Base-by-base conservation (phyloP, 2,329 filamentous ascomycete species). In the Thermomyces lanuginosus region DNA sequence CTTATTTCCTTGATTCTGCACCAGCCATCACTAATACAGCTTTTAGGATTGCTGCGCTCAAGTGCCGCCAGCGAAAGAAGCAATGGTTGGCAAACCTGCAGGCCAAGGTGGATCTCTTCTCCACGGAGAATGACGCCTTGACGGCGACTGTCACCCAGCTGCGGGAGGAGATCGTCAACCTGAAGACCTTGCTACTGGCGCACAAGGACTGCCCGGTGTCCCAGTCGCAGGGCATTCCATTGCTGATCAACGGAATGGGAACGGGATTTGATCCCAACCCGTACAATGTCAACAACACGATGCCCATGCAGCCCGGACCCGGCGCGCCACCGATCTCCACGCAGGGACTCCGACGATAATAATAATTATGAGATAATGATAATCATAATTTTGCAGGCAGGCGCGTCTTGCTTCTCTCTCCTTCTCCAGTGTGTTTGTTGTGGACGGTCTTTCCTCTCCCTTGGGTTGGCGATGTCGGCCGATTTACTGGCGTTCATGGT, bases 31-130 rank as follows among this genome's bases (percentile, higher is more conserved):
- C 26, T 32, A 33, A 33, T 18, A 14, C 15, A 13, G 11, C 3
- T 3, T 3, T 5, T 38, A 93, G 89, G 48, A 83, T 98, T 38
- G 89, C 89, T 36, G 89, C 89, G 3, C 64, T 98, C 33, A 98
- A 98, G 49, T 98, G 89, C 55, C 77, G 89, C 34, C 89, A 98
- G 53, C 72, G 89, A 11, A 98, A 98, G 66, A 98, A 98, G 66
- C 89, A 95, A 50, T 98, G 89, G 89, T 69, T 95, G 31, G 79
- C 80, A 16, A 95, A 92, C 41, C 66, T 98, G 1, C 89, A 98
- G 52, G 71, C 72, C 30, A 95, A 95, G 54, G 86, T 95, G 9
- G 89, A 98, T 51, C 66, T 92, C 39, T 95, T 83, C 46, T 84
- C 77, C 36, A 76, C 67, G 1, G 89, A 98, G 54, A 95, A 95